Base-by-base conservation (phyloP, 495 filamentous ascomycete species). In the Podospora bellae-mahoneyi region DNA sequence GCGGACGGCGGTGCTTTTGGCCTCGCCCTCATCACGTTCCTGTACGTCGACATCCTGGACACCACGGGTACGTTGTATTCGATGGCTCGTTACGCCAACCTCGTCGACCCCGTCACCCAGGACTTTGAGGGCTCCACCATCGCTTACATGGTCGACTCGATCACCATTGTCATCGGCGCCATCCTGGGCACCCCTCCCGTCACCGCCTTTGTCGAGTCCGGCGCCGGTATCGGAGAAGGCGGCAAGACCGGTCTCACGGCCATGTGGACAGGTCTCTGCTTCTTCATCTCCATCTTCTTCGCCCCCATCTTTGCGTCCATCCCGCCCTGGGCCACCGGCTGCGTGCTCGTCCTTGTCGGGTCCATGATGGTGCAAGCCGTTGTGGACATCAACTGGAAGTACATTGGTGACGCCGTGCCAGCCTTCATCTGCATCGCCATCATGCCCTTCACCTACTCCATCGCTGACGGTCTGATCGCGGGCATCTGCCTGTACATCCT, bases 231-330 rank as follows among this genome's bases (percentile, higher is more conserved):
- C 71, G 89, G 90, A 4, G 91, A 94, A 79, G 91, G 91, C 28
- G 91, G 91, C 18, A 87, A 88, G 69, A 94, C 91, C 0, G 91
- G 91, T 7, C 79, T 94, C n/a, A 93, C 91, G 1, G 89, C 91
- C n/a, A 88, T 90, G 74, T 78, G 85, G 57, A 89, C 91, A 0
- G 91, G 91, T 30, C 34, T 93, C 62, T 91, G 89, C 77, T 94
- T 94, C 83, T 93, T 94, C 83, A 88, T 94, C 74, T 84, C 90
- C 48, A 86, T 94, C 44, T 94, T 94, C 84, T 94, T 94, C 76
- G 91, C 91, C 0, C 91, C 91, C 1, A 92, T 94, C 67, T 94
- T 94, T 75, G 91, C 91, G 16, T 91, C 88, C 0, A 94, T 94
- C 68, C 91, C 91, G 3, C 86, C 90, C 0, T 94, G 91, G 91